Percentiles rank a stretch among this genome's conserved stretches.
Conservation (phyloP, 2,329 filamentous ascomycete species). For the Diplodia sapinea region DNA sequence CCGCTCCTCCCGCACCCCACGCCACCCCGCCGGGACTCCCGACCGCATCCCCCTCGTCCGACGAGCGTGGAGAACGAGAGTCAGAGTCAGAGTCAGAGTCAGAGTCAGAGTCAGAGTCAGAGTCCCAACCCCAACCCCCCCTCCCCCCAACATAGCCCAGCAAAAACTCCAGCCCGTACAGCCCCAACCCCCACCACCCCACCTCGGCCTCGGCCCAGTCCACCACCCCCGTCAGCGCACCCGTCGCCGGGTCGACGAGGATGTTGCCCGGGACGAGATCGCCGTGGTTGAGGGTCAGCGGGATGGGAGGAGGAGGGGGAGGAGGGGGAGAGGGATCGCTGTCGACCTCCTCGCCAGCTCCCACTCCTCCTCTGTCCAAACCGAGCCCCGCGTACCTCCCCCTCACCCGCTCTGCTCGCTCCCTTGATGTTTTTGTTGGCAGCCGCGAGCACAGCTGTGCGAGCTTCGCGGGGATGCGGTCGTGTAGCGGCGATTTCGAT, state of each 20-base stretch:
- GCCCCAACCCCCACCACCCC: constrained; percentile 63
- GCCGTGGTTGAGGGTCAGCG: constrained; percentile 65
- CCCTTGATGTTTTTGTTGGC: constrained; percentile 37
- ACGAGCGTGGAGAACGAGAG: too few relatives aligned
- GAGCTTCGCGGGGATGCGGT: constrained; percentile 35
- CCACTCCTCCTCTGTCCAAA: too few relatives aligned
- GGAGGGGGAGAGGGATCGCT: too few relatives aligned
- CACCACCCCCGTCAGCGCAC: constrained; percentile 59
- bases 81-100: neutral
- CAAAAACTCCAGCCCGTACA: constrained; percentile 67
- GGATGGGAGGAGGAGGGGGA: too few relatives aligned
- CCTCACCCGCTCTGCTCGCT: constrained; percentile 35
- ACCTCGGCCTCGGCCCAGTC: constrained; percentile 70
- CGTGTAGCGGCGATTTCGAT: neutral
- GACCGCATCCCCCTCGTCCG: neutral
- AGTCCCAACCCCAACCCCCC: too few relatives aligned
- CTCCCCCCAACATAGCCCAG: constrained; percentile 55
- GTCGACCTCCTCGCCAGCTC: too few relatives aligned
- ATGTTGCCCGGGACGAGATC: constrained; percentile 66
- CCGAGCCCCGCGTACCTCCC: neutral
- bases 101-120: neutral
- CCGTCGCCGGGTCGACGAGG: constrained; percentile 55
- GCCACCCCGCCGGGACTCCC: neutral
- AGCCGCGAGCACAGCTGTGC: constrained; percentile 37
- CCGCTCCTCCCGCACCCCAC: neutral